phyloP scores from a whole-genome alignment of 2,329 filamentous ascomycete species.

The Ceratocystis smalleyi region DNA sequence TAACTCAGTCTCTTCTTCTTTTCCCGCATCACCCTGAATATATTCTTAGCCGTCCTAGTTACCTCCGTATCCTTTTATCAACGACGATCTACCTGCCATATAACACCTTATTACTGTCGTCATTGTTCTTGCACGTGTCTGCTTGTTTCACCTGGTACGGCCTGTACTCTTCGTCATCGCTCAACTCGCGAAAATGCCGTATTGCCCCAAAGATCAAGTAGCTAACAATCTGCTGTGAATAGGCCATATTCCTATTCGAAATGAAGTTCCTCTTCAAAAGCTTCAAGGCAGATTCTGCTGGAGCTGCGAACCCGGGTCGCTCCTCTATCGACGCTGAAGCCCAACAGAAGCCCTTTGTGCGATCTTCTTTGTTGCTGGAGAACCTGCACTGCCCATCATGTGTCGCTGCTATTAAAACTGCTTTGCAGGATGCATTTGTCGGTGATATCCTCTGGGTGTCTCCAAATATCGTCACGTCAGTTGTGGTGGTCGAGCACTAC shows the following conservation, averaged over 20 bases:
- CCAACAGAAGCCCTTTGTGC: slow-evolving; percentile 7
- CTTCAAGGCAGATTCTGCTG: background rate
- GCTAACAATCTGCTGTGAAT: too few relatives aligned
- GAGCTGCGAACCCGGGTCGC: background rate
- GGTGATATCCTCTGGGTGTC: slow-evolving; percentile 43
- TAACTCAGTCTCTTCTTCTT: background rate
- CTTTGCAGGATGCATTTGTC: slow-evolving; percentile 34
- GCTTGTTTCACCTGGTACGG: too few relatives aligned
- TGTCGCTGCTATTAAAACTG: slow-evolving; percentile 47
- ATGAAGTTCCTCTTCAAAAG: background rate
- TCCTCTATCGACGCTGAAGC: background rate
- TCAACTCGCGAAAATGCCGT: too few relatives aligned
- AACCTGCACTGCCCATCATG: slow-evolving; percentile 71
- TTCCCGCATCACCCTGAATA: background rate
- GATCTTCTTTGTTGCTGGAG: slow-evolving; percentile 37
- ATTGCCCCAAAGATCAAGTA: too few relatives aligned
- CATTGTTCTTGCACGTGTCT: too few relatives aligned
- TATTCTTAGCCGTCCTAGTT: background rate
- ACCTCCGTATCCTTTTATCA: background rate
- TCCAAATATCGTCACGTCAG: slow-evolving; percentile 55
- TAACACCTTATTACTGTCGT: too few relatives aligned
- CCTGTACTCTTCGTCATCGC: too few relatives aligned
- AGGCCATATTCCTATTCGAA: too few relatives aligned
- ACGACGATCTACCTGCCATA: too few relatives aligned
- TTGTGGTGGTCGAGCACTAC: slow-evolving; percentile 45